These are phyloP conservation scores for Kwoniella sp. DNA, from an alignment of 768 basidiomycete genomes.

Conservation along the genomic window DNA sequence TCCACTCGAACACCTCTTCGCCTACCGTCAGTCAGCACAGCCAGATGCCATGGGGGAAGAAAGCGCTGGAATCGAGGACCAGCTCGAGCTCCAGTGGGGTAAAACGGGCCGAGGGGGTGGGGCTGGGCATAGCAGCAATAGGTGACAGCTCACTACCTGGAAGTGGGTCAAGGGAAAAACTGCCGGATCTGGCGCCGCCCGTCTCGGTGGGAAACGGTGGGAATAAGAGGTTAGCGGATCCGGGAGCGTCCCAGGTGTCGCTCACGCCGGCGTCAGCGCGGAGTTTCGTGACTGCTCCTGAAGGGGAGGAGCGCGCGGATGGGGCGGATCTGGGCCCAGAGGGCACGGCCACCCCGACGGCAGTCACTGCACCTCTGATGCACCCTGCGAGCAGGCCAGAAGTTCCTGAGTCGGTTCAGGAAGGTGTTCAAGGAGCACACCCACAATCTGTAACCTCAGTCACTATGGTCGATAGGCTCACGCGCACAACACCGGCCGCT, in stretches of 20 bases:
- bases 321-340: background rate
- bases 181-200: background rate
- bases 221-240: background rate
- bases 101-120: too few species aligned
- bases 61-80: background rate
- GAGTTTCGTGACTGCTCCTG: conserved; percentile 5
- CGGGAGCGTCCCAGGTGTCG: background rate
- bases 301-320: background rate
- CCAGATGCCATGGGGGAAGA: background rate
- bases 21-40: background rate
- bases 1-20: background rate
- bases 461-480: too few species aligned
- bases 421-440: background rate
- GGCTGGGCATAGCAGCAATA: too few species aligned
- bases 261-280: conserved; percentile 2
- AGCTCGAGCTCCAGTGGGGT: too few species aligned
- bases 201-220: background rate
- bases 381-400: too few species aligned
- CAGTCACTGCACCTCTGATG: background rate
- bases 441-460: background rate
- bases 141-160: too few species aligned
- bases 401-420: background rate
- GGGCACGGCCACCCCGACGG: background rate
- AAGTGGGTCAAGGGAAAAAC: background rate
- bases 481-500: too few species aligned